Conservation (phyloP, 1,284 basidiomycete species). For the Athelia sp. region DNA sequence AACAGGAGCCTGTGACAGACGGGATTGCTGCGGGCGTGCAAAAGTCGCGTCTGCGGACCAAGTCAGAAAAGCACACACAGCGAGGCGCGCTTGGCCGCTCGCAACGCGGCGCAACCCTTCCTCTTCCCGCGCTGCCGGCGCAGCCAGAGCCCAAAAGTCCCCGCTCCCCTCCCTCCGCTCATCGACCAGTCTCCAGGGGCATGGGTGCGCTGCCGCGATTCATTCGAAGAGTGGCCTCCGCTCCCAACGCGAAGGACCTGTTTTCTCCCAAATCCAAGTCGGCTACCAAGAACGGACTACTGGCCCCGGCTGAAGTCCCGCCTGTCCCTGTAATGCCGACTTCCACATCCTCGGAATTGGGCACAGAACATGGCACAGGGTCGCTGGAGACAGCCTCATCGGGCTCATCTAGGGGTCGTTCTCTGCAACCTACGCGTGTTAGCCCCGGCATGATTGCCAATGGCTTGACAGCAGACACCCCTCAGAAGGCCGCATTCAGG, state of each 20-base stretch:
- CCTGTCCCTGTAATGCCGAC: constrained; percentile 42
- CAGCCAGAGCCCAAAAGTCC: background rate
- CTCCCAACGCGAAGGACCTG: constrained; percentile 92
- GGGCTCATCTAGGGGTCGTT: constrained; percentile 56
- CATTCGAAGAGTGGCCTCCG: constrained; percentile 91
- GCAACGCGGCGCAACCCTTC: constrained; percentile 26
- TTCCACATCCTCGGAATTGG: constrained; percentile 26
- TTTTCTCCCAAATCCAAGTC: constrained; percentile 59
- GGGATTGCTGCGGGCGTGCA: constrained; percentile 21
- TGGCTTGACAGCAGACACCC: constrained; percentile 41
- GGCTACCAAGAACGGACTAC: constrained; percentile 67
- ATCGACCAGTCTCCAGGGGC: constrained; percentile 47
- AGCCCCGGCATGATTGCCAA: constrained; percentile 19
- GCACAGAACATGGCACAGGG: constrained; percentile 48
- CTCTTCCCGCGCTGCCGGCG: constrained; percentile 9
- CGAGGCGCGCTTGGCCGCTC: constrained; percentile 15
- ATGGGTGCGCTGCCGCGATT: constrained; percentile 76
- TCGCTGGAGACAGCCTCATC: constrained; percentile 72
- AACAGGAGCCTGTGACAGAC: constrained; percentile 28
- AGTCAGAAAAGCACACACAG: constrained; percentile 50
- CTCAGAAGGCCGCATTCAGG: constrained; percentile 74
- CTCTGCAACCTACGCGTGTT: constrained; percentile 25
- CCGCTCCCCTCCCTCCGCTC: constrained; percentile 5
- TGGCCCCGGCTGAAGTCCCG: constrained; percentile 62
- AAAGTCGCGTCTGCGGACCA: constrained; percentile 40